These are phyloP conservation scores for Fusarium fracticaudum DNA, from an alignment of 2,329 filamentous ascomycete genomes.

Conservation along the genomic window DNA sequence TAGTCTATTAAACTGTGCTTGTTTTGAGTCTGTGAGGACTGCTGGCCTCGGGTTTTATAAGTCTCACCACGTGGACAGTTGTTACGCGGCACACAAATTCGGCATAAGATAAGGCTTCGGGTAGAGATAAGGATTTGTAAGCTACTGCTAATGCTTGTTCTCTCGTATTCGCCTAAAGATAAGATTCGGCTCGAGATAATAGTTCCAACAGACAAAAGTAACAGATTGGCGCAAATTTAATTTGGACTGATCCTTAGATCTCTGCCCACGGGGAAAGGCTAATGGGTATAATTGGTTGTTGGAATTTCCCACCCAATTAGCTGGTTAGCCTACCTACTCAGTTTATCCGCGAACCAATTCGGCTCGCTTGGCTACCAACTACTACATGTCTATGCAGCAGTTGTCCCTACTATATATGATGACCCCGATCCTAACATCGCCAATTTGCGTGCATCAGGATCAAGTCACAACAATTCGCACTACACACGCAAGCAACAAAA, in stretches of 20 bases:
- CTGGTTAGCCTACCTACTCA: no score
- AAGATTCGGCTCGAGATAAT: not conserved
- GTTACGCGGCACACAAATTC: not conserved
- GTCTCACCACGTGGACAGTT: not conserved
- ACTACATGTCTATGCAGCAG: no score
- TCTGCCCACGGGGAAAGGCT: not conserved
- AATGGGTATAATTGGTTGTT: no score
- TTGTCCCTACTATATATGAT: not conserved
- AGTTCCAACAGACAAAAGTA: no score
- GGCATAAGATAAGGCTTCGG: not conserved
- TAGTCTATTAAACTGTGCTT: no score
- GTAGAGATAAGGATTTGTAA: not conserved
- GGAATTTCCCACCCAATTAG: no score
- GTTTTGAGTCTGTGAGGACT: not conserved
- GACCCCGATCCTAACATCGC: no score
- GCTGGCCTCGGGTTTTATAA: not conserved
- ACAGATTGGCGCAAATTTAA: no score
- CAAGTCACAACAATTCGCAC: not conserved
- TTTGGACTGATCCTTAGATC: no score
- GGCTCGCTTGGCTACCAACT: no score
- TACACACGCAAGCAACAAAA: not conserved
- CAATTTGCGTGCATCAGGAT: no score
- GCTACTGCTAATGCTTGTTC: not conserved
- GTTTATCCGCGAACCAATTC: no score
- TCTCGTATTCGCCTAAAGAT: not conserved